These are phyloP conservation scores for Camillea tinctor DNA, from an alignment of 2,329 filamentous ascomycete genomes.

Conservation along the genomic window DNA sequence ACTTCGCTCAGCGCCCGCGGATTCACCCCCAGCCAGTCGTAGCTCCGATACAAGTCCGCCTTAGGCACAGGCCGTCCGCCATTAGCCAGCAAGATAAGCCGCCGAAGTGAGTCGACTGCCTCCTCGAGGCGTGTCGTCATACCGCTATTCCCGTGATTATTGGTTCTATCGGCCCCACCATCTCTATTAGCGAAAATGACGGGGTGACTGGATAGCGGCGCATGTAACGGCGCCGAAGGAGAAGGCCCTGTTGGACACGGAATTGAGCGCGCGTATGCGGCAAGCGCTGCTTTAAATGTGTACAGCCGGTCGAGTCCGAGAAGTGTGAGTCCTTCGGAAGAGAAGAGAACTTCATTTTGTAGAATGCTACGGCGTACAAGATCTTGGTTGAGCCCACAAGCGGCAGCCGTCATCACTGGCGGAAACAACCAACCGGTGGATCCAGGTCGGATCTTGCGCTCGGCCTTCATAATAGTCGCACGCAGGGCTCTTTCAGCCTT, in stretches of 20 bases:
- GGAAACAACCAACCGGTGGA: conserved; percentile 35
- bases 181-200: neutral
- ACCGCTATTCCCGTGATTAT: neutral
- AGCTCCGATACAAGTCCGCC: conserved; percentile 52
- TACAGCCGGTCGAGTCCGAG: conserved; percentile 62
- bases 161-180: neutral
- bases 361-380: conserved; percentile 55
- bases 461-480: conserved; percentile 51
- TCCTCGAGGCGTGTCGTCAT: conserved; percentile 48
- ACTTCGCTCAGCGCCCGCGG: conserved; percentile 51
- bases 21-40: conserved; percentile 56
- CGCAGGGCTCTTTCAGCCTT: conserved; percentile 49
- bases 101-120: conserved; percentile 61
- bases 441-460: conserved; percentile 43
- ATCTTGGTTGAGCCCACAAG: conserved; percentile 47
- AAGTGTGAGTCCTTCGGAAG: conserved; percentile 57
- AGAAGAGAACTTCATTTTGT: conserved; percentile 63
- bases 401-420: conserved; percentile 41
- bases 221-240: conserved; percentile 10
- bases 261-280: conserved; percentile 50
- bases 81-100: conserved; percentile 57
- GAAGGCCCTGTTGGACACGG: neutral
- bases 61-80: conserved; percentile 49
- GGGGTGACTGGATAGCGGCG: conserved; percentile 19
- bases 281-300: conserved; percentile 61